Evolutionary conservation across 73 alveolate genomes (phyloP).

Genomic region (Paramecium tetraurelia): DNA sequence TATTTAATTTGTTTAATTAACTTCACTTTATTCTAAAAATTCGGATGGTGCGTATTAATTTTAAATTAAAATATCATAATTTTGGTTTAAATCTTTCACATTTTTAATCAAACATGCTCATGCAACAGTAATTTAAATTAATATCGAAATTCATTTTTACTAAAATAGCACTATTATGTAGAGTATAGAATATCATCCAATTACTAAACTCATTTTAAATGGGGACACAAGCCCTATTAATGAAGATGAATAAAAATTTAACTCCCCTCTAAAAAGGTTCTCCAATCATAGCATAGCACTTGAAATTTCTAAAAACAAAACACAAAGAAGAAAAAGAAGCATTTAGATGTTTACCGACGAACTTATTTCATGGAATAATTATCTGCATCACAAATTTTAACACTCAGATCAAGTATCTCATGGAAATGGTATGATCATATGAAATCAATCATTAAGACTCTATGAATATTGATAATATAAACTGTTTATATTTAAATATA

Average conservation of each 20-base stretch:
- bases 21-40: background rate
- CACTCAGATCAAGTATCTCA: background rate
- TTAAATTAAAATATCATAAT: background rate
- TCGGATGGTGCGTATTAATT: background rate
- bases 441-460: background rate
- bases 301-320: background rate
- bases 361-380: background rate
- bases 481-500: background rate
- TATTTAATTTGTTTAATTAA: background rate
- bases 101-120: background rate
- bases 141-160: background rate
- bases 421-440: background rate
- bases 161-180: background rate
- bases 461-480: background rate
- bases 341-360: background rate
- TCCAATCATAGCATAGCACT: background rate
- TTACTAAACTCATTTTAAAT: background rate
- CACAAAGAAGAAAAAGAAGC: background rate
- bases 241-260: background rate
- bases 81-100: background rate
- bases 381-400: background rate
- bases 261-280: background rate
- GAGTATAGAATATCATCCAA: background rate
- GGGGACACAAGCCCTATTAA: background rate
- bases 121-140: background rate